phyloP scores from a whole-genome alignment of 176 grass and related monocot genomes.

The Tuctoria greenei region DNA sequence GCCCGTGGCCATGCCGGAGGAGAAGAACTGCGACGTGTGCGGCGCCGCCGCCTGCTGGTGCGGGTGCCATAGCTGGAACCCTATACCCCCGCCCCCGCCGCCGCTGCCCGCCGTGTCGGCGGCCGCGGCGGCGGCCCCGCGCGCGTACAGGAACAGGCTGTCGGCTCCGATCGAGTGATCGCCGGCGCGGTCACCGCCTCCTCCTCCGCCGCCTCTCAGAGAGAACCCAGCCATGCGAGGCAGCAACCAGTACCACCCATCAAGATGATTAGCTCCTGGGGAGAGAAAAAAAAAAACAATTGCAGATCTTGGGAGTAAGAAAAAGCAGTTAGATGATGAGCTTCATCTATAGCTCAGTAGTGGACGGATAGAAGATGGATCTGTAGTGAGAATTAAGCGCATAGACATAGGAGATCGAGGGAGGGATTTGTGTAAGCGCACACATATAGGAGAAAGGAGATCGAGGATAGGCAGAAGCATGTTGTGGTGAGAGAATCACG shows the following conservation, averaged over 20 bases:
- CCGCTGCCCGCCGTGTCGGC: constrained; percentile 56
- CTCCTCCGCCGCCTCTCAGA: constrained; percentile 63
- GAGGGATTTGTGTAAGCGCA: constrained; percentile 10
- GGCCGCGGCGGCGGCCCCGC: constrained; percentile 57
- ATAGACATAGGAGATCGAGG: neutral
- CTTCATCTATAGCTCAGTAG: constrained; percentile 15
- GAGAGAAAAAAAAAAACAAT: constrained; percentile 22
- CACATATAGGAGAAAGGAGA: neutral
- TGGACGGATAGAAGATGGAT: constrained; percentile 25
- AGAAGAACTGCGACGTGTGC: constrained; percentile 68
- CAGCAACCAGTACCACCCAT: constrained; percentile 62
- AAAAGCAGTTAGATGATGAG: constrained; percentile 25
- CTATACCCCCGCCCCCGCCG: constrained; percentile 49
- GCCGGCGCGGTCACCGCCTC: constrained; percentile 37
- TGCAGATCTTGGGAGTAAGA: constrained; percentile 53
- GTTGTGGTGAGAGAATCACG: constrained; percentile 17
- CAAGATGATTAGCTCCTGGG: constrained; percentile 39
- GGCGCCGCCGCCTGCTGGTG: constrained; percentile 49
- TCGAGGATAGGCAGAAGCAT: constrained; percentile 1
- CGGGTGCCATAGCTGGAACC: constrained; percentile 93
- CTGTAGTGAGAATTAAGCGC: constrained; percentile 22
- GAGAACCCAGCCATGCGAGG: constrained; percentile 86
- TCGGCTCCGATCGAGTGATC: constrained; percentile 57
- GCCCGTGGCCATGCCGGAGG: constrained; percentile 54
- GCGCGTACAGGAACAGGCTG: constrained; percentile 78